Percentiles rank a stretch among this genome's conserved stretches.
Conservation (phyloP, 768 basidiomycete species). For the Dendrothele bispora region DNA sequence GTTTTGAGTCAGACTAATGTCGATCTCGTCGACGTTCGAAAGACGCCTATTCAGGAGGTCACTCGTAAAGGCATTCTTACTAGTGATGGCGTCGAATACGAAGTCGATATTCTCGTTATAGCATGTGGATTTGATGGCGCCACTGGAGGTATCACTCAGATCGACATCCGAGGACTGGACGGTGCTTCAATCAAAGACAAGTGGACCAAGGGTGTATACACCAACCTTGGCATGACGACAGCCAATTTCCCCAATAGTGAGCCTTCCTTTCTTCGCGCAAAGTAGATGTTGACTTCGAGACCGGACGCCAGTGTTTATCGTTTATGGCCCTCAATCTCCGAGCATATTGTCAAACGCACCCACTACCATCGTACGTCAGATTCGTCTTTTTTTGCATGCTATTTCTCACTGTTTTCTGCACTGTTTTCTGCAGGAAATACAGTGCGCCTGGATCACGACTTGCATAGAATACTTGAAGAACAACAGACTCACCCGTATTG, state of each 20-base stretch:
- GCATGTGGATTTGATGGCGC: slow-evolving; percentile 26
- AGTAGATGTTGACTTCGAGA: slow-evolving; percentile 21
- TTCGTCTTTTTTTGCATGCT: not conserved
- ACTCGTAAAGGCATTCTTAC: slow-evolving; percentile 21
- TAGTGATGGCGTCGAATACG: slow-evolving; percentile 18
- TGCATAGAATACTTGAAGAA: slow-evolving; percentile 12
- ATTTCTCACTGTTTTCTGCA: too few species aligned
- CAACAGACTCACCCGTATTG: slow-evolving; percentile 3
- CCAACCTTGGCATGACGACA: slow-evolving; percentile 22
- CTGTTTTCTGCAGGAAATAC: slow-evolving; percentile 11
- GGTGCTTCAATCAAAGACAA: slow-evolving; percentile 19
- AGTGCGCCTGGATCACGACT: slow-evolving; percentile 16
- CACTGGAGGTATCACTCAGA: slow-evolving; percentile 22
- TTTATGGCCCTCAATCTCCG: slow-evolving; percentile 21
- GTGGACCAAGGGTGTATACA: slow-evolving; percentile 21
- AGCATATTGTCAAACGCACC: slow-evolving; percentile 15
- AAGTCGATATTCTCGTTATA: slow-evolving; percentile 20
- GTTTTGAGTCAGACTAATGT: slow-evolving; percentile 26
- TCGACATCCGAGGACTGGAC: slow-evolving; percentile 20
- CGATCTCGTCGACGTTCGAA: slow-evolving; percentile 19
- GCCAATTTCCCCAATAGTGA: slow-evolving; percentile 23
- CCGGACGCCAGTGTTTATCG: slow-evolving; percentile 23
- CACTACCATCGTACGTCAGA: not conserved
- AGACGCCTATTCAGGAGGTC: slow-evolving; percentile 19
- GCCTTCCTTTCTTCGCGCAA: too few species aligned